Evolutionary conservation across 495 filamentous ascomycete genomes (phyloP).

Genomic region (Penicillium mononematosum): DNA sequence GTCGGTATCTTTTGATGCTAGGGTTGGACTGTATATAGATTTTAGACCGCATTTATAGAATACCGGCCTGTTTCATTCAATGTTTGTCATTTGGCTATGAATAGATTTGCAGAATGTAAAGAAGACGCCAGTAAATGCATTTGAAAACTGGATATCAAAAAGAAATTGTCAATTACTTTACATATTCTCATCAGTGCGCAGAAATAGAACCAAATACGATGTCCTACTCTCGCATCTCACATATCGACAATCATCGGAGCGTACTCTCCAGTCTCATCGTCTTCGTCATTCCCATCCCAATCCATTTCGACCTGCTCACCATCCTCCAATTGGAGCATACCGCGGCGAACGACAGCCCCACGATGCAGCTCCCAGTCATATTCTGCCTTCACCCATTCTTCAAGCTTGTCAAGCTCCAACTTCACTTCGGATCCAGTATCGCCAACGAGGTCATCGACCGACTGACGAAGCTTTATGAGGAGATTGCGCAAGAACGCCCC

Average conservation of each 20-base stretch:
- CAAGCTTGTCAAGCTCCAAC: conserved; percentile 55
- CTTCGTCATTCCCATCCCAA: conserved; percentile 68
- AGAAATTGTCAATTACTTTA: background rate
- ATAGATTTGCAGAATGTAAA: background rate
- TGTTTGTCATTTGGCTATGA: background rate
- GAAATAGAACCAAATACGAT: background rate
- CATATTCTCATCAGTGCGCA: background rate
- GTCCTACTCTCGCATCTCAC: conserved; percentile 17
- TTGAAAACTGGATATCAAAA: background rate
- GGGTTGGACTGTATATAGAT: conserved; percentile 11
- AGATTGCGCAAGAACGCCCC: conserved; percentile 55
- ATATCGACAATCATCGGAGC: conserved; percentile 79
- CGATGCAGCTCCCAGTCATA: conserved; percentile 65
- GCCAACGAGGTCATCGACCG: conserved; percentile 42
- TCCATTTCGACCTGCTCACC: conserved; percentile 80
- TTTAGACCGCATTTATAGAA: conserved; percentile 8
- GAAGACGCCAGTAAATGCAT: background rate
- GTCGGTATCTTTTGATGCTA: background rate
- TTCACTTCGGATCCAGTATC: conserved; percentile 40
- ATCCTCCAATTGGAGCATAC: conserved; percentile 70
- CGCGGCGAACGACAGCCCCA: conserved; percentile 56
- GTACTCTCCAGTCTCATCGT: conserved; percentile 85
- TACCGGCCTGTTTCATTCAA: background rate
- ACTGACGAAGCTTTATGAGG: conserved; percentile 52
- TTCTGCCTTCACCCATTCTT: conserved; percentile 53